Percentiles rank a stretch among this genome's conserved stretches.
phyloP scores from a whole-genome alignment of 2,329 filamentous ascomycete species.

The Penicillium sp. region DNA sequence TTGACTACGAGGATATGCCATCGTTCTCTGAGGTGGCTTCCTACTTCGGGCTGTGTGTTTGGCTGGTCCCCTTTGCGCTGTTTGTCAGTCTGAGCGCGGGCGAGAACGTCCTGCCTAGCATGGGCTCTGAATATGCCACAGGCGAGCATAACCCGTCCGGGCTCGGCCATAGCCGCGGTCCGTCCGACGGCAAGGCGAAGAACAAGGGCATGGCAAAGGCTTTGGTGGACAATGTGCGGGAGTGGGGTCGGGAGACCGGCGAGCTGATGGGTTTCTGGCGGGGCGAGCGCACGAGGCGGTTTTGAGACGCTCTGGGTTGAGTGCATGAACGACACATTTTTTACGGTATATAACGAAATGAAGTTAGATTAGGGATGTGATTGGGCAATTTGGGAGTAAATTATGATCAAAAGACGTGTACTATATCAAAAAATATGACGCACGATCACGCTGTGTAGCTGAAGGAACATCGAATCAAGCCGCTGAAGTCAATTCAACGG shows the following conservation, averaged over 20 bases:
- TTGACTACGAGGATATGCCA: constrained; percentile 59
- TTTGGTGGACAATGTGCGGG: constrained; percentile 59
- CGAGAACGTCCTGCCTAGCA: constrained; percentile 91
- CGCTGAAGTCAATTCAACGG: background rate
- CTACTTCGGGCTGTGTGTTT: constrained; percentile 95
- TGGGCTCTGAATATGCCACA: constrained; percentile 74
- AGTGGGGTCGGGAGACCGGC: constrained; percentile 64
- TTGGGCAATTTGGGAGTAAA: background rate
- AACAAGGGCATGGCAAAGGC: constrained; percentile 65
- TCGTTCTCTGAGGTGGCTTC: constrained; percentile 92
- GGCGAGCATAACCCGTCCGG: constrained; percentile 44
- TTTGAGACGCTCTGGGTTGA: constrained; percentile 26
- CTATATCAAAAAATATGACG: constrained; percentile 2
- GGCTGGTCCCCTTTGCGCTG: constrained; percentile 91
- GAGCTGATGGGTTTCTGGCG: constrained; percentile 65
- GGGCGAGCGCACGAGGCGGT: constrained; percentile 56
- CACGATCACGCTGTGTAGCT: background rate
- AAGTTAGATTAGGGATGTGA: background rate
- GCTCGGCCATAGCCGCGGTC: constrained; percentile 27
- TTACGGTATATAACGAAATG: constrained; percentile 2
- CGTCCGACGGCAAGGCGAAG: constrained; percentile 44
- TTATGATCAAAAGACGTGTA: background rate
- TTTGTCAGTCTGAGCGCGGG: constrained; percentile 93
- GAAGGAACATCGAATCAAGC: background rate
- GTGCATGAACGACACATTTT: background rate